Conservation (phyloP, 2,329 filamentous ascomycete genomes). For the Ophiostoma quercus region DNA sequence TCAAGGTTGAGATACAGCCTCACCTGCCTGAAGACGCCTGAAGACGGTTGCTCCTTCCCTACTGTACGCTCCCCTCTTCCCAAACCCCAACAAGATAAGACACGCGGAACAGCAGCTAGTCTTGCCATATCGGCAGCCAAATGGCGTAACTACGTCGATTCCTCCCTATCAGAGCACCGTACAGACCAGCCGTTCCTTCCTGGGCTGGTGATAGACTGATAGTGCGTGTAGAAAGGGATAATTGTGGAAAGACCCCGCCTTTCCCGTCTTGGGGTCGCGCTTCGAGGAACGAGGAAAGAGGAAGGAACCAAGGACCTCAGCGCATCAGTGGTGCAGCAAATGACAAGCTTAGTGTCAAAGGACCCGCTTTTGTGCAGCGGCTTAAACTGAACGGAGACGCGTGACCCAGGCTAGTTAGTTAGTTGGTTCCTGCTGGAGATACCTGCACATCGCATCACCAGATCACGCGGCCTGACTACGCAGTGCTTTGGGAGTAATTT, state of each 20-base stretch:
- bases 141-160: conserved; percentile 12
- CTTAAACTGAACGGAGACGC: not conserved
- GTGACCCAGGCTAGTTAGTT: not conserved
- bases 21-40: conserved; percentile 4
- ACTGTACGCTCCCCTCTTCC: not conserved
- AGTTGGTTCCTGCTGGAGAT: not conserved
- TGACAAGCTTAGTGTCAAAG: not conserved
- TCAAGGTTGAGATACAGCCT: not conserved
- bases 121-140: conserved; percentile 7
- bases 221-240: not conserved
- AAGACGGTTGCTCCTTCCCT: not conserved
- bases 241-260: conserved; percentile 13
- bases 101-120: conserved; percentile 11
- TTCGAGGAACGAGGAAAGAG: not conserved
- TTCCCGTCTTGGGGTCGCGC: conserved; percentile 5
- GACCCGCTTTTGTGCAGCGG: not conserved
- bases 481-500: not conserved
- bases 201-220: not conserved
- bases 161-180: not conserved
- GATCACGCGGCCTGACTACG: not conserved
- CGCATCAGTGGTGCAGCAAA: not conserved
- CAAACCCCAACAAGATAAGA: conserved; percentile 17
- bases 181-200: not conserved
- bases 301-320: not conserved
- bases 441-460: conserved; percentile 10